Base-by-base conservation (phyloP, 164 flowering plant genomes). In the Buxus sempervirens region DNA sequence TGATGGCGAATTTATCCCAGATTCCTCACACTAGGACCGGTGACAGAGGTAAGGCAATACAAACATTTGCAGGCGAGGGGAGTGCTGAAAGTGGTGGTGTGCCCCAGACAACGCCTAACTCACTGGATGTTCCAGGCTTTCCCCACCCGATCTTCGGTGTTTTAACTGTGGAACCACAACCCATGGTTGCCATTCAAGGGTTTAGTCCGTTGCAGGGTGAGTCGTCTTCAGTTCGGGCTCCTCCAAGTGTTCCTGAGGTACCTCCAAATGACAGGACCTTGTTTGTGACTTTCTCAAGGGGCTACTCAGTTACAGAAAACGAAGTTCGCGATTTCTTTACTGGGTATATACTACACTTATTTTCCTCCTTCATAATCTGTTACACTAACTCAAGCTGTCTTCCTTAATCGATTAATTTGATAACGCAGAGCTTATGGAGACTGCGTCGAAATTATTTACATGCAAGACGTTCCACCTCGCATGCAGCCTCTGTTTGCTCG, bases 231-330 rank as follows among this genome's bases (percentile, higher is more conserved):
- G 5, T 12, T 41, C 5, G 45, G 45, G 8, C 45, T 41, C 45
- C 45, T 5, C 12, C 45, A 5, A 5, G 8, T 24, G 76, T 60
- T 20, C 51, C 22, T 15, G 55, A 62, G 0, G 69, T 69, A 0
- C 74, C 80, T 1, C 58, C 70, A 0, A 81, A 81, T 59, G 81
- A 83, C 0, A 67, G 88, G 62, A 83, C 88, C 1, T 70, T 85
- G 21, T 85, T 87, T 76, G 62, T 87, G 56, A 85, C 91, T 0
- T 87, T 87, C 64, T 85, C 89, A 0, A 85, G 82, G 36, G 91
- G 91, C 0, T 87, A 82, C 67, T 89, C 87, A 0, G 74, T 81
- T 1, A 58, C 81, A 0, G 81, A 82, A 27, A 21, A 9, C 15
- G 91, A 87, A 71, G 70, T 85, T 10, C 28, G 54, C 20, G 78